Percentiles rank a stretch among this genome's conserved stretches.
Conservation (phyloP, 768 basidiomycete species). For the Amanita subjunquillea region DNA sequence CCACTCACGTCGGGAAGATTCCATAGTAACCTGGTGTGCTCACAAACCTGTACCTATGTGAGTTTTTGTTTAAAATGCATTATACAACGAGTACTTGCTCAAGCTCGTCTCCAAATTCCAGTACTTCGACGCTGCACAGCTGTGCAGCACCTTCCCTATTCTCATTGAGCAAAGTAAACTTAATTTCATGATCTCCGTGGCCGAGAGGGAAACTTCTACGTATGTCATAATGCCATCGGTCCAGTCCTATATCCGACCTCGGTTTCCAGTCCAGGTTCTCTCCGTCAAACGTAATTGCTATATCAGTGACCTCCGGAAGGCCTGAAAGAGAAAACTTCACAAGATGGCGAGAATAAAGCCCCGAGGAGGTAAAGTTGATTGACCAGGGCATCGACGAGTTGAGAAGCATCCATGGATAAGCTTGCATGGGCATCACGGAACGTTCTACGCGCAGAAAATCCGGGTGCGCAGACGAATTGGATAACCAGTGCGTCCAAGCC, state of each 20-base stretch:
- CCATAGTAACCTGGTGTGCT: constrained; percentile 47
- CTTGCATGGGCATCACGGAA: constrained; percentile 65
- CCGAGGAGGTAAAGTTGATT: constrained; percentile 52
- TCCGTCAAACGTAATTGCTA: constrained; percentile 54
- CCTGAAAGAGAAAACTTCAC: constrained; percentile 70
- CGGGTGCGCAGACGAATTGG: constrained; percentile 16
- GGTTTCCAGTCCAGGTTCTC: constrained; percentile 50
- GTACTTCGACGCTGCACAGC: constrained; percentile 64
- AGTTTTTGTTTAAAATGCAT: background rate
- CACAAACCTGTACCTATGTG: constrained; percentile 38
- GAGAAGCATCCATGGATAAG: constrained; percentile 67
- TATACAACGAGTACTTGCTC: constrained; percentile 34
- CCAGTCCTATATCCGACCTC: constrained; percentile 44
- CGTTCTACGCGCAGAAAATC: constrained; percentile 41
- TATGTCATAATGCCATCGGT: constrained; percentile 72
- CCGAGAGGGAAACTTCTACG: constrained; percentile 26
- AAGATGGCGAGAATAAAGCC: constrained; percentile 47
- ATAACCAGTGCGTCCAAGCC: constrained; percentile 70
- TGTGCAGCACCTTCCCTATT: constrained; percentile 48
- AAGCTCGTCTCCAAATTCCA: constrained; percentile 57
- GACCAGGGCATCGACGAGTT: constrained; percentile 51
- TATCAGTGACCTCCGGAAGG: constrained; percentile 39
- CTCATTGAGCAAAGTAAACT: constrained; percentile 42
- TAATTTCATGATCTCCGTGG: constrained; percentile 46
- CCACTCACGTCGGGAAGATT: constrained; percentile 61